Conservation (phyloP, 2,329 filamentous ascomycete species). For the Xylariaceae sp. region DNA sequence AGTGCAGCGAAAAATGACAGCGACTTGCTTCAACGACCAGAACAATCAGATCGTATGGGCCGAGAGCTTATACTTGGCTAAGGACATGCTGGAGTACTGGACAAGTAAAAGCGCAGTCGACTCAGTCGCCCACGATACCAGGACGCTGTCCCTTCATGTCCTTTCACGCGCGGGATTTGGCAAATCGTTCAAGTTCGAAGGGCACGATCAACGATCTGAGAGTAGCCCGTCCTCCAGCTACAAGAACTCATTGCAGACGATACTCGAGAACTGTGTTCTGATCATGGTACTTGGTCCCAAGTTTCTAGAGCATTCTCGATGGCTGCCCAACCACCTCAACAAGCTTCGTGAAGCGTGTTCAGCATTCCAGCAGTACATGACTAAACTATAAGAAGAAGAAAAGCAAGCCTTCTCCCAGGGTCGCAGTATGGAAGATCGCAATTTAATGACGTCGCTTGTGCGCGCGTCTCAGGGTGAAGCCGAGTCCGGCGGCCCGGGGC, state of each 20-base stretch:
- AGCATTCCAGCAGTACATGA: slow-evolving; percentile 30
- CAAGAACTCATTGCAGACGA: slow-evolving; percentile 26
- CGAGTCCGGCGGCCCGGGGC: slow-evolving; percentile 20
- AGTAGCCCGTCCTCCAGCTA: slow-evolving; percentile 20
- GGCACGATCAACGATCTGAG: slow-evolving; percentile 21
- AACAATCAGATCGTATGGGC: slow-evolving; percentile 30
- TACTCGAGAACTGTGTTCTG: slow-evolving; percentile 32
- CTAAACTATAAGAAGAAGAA: slow-evolving; percentile 29
- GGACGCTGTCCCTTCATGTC: slow-evolving; percentile 29
- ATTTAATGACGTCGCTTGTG: slow-evolving; percentile 19
- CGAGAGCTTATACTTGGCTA: slow-evolving; percentile 23
- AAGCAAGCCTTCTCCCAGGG: slow-evolving; percentile 19
- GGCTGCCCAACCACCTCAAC: slow-evolving; percentile 19
- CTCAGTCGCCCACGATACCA: slow-evolving; percentile 24
- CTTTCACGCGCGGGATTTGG: slow-evolving; percentile 30
- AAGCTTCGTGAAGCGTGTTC: slow-evolving; percentile 21
- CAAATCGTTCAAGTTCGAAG: slow-evolving; percentile 31
- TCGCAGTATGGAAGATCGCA: slow-evolving; percentile 5
- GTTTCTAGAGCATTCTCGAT: slow-evolving; percentile 23
- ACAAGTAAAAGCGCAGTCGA: slow-evolving; percentile 16
- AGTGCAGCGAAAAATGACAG: slow-evolving; percentile 25
- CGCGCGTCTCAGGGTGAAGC: slow-evolving; percentile 26
- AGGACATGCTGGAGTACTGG: slow-evolving; percentile 31
- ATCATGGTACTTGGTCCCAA: slow-evolving; percentile 29
- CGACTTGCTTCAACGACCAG: slow-evolving; percentile 29